A percentile compares a stretch with the other conserved stretches of the same genome.
Conservation (phyloP, 116 monocot genomes). For the Dioscorea cayenensis region DNA sequence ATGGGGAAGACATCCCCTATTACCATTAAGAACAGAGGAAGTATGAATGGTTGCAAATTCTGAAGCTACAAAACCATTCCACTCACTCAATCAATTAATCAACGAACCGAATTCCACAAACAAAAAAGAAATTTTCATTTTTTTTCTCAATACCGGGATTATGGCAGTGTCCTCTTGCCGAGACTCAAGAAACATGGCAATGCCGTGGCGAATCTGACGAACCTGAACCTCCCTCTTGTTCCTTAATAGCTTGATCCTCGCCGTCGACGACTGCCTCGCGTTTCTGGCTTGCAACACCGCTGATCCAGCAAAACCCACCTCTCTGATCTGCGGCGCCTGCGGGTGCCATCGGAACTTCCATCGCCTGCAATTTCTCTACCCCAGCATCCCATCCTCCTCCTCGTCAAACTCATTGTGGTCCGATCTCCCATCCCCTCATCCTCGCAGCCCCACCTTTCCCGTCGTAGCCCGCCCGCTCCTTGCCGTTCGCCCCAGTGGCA, state of each 20-base stretch:
- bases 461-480: constrained; percentile 3
- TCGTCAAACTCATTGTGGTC: too few species aligned
- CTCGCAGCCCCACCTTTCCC: not conserved
- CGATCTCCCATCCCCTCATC: not conserved
- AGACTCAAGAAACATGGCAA: constrained; percentile 52
- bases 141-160: constrained; percentile 32
- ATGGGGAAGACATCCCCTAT: not conserved
- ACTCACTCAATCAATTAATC: not conserved
- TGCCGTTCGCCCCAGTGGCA: not conserved
- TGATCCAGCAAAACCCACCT: not conserved
- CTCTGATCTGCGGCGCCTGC: constrained; percentile 31
- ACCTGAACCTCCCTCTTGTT: constrained; percentile 58
- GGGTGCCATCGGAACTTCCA: constrained; percentile 47
- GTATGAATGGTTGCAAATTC: constrained; percentile 40
- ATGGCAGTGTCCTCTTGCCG: constrained; percentile 63
- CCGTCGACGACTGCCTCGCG: constrained; percentile 43
- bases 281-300: constrained; percentile 32
- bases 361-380: constrained; percentile 11
- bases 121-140: not conserved
- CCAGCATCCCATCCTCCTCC: not conserved
- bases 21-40: constrained; percentile 35
- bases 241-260: constrained; percentile 66
- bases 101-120: not conserved
- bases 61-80: constrained; percentile 23
- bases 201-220: constrained; percentile 68